Evolutionary conservation across 75 land plant species (phyloP), one percentile per base, ranked within the genome.

Genomic region (Picea sitchensis): DNA sequence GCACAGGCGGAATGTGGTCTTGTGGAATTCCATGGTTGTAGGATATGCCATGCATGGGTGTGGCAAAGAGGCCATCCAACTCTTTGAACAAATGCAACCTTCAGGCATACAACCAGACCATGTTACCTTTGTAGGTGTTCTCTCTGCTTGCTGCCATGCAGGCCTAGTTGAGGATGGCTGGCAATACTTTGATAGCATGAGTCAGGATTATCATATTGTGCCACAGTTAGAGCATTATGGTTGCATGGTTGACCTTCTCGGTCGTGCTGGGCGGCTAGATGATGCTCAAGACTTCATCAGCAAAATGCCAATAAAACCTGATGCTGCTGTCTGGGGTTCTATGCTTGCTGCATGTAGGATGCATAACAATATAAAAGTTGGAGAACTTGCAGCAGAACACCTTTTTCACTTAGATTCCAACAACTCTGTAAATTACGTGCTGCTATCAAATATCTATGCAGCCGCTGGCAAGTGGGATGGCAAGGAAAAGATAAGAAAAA

Each of bases 21-120:
- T 92, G 15, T 94, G 92, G 91, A 92, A 92, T 79, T 81, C 91
- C 34, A 82, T 92, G 86, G 88, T 94, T 73, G 77, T 86, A 61
- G 96, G 87, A 23, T 94, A 94, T 77, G 85, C 96, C 14, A 62
- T 86, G 78, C 91, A 88, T 83, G 94, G 94, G 31, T 54, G 84
- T 36, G 79, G 82, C 31, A 54, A 20, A 2, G 87, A 86, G 36
- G 91, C 90, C 41, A 30, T 94, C 38, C 58, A 58, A 23, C 73
- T 89, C 20, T 91, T 92, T 76, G 54, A 81, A 6, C 76, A 60
- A 26, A 94, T 94, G 96, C 75, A 67, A 62, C 23, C 67, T 38
- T 47, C 59, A 14, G 78, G 82, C 61, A 67, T 81, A 32, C 78
- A 77, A 54, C 91, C 95, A 3, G 78, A 87, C 81, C 81, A 81